Percentiles rank a stretch among this genome's conserved stretches.
Evolutionary conservation across 495 filamentous ascomycete genomes (phyloP).

Genomic region (Xylaria palmicola): DNA sequence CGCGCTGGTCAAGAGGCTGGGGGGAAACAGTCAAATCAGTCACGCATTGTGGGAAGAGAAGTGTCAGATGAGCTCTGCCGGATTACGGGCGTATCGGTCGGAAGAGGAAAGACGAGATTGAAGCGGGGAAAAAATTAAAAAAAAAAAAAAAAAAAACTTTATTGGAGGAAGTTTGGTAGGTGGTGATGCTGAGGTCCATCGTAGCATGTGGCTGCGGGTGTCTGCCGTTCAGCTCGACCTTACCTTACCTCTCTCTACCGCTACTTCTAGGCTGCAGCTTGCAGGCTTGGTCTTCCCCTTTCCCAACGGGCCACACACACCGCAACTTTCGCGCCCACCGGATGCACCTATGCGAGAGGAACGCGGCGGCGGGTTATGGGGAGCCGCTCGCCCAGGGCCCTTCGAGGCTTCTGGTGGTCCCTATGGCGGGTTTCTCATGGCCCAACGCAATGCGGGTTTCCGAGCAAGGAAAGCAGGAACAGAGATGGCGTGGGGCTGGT

Average conservation of each 20-base stretch:
- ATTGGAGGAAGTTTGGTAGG: too few relatives aligned
- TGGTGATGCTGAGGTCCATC: too few relatives aligned
- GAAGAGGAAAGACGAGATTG: neutral
- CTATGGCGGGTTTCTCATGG: neutral
- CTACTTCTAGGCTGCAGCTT: neutral
- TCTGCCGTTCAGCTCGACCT: slow-evolving; percentile 8
- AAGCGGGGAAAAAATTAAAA: too few relatives aligned
- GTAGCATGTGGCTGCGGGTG: neutral
- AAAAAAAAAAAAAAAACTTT: too few relatives aligned
- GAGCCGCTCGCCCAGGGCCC: neutral
- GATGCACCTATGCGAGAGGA: neutral
- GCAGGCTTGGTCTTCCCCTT: neutral
- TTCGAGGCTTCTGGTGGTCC: neutral
- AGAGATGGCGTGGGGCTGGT: slow-evolving; percentile 10
- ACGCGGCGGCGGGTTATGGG: neutral
- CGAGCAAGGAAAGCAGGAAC: neutral
- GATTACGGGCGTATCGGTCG: neutral
- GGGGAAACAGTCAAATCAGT: neutral
- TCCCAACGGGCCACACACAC: slow-evolving; percentile 2
- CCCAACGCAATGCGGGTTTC: slow-evolving; percentile 10
- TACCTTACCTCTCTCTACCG: too few relatives aligned
- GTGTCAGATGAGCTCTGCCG: neutral
- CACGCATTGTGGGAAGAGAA: neutral
- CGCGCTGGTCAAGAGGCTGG: neutral
- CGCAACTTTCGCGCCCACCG: slow-evolving; percentile 12